Conservation (phyloP, 257 asterid species). For the Capsicum rhomboideum region DNA sequence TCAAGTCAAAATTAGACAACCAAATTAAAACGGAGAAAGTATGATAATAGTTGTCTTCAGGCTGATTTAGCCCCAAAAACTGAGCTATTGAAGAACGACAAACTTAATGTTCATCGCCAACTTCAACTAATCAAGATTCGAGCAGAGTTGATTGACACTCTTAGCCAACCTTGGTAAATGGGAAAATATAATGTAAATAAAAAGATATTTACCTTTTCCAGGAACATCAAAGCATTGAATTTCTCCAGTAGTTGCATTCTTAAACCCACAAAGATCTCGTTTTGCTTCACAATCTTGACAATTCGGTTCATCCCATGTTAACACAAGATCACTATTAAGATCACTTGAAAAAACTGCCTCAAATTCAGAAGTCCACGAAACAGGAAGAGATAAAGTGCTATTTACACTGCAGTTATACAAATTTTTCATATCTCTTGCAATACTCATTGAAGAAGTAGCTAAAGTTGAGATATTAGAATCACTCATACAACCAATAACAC, state of each 20-base stretch:
- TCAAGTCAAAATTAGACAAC: too few species aligned
- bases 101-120: background rate
- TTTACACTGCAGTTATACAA: slow-evolving; percentile 20
- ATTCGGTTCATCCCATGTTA: slow-evolving; percentile 31
- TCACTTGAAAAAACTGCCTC: slow-evolving; percentile 9
- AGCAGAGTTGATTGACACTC: background rate
- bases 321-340: slow-evolving; percentile 20
- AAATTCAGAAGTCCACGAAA: slow-evolving; percentile 19
- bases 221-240: slow-evolving; percentile 11
- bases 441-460: slow-evolving; percentile 31
- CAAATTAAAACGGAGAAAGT: too few species aligned
- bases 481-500: slow-evolving; percentile 10
- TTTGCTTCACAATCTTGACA: slow-evolving; percentile 29
- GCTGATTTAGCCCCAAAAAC: background rate
- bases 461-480: slow-evolving; percentile 12
- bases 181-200: background rate
- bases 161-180: background rate
- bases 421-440: slow-evolving; percentile 18
- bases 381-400: slow-evolving; percentile 29
- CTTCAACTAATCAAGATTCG: background rate
- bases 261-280: slow-evolving; percentile 19
- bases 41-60: background rate
- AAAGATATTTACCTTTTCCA: slow-evolving; percentile 19
- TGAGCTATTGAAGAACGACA: background rate
- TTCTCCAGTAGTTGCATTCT: background rate